Conservation (phyloP, 768 basidiomycete species). For the Candolleomyces efflorescens region DNA sequence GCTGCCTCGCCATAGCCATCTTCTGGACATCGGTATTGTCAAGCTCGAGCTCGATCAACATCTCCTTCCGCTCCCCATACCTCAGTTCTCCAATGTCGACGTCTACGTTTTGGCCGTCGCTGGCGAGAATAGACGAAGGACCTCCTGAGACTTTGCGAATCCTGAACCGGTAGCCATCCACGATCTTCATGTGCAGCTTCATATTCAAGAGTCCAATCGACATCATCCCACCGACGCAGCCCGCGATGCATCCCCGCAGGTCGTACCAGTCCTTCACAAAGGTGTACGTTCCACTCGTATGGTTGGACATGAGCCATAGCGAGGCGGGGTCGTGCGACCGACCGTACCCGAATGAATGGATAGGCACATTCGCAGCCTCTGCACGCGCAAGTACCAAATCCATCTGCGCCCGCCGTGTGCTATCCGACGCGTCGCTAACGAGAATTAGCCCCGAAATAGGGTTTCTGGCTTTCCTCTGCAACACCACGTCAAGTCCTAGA, state of each 20-base stretch:
- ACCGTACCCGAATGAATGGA: conserved; percentile 96
- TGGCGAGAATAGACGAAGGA: conserved; percentile 77
- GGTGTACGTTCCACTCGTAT: conserved; percentile 95
- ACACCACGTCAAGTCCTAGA: conserved; percentile 83
- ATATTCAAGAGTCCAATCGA: conserved; percentile 89
- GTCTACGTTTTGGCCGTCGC: conserved; percentile 94
- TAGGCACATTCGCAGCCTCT: conserved; percentile 94
- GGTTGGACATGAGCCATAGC: conserved; percentile 98
- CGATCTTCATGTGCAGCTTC: conserved; percentile 93
- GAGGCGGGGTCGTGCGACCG: conserved; percentile 96
- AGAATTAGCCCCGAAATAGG: conserved; percentile 89
- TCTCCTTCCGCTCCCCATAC: conserved; percentile 96
- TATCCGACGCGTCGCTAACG: conserved; percentile 89
- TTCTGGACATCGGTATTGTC: conserved; percentile 66
- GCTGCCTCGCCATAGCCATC: conserved; percentile 22
- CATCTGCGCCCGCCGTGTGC: conserved; percentile 93
- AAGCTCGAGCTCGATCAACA: conserved; percentile 93
- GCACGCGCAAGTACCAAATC: conserved; percentile 95
- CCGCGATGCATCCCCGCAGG: conserved; percentile 86
- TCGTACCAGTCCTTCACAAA: conserved; percentile 99
- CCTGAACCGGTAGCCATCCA: conserved; percentile 85
- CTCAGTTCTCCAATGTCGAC: conserved; percentile 92
- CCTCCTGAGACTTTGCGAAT: conserved; percentile 95
- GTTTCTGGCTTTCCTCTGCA: conserved; percentile 92
- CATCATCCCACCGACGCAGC: conserved; percentile 96